Percentiles rank a stretch among this genome's conserved stretches.
These are phyloP conservation scores for Boletus putidus DNA, from an alignment of 1,284 basidiomycete genomes.

Conservation along the genomic window DNA sequence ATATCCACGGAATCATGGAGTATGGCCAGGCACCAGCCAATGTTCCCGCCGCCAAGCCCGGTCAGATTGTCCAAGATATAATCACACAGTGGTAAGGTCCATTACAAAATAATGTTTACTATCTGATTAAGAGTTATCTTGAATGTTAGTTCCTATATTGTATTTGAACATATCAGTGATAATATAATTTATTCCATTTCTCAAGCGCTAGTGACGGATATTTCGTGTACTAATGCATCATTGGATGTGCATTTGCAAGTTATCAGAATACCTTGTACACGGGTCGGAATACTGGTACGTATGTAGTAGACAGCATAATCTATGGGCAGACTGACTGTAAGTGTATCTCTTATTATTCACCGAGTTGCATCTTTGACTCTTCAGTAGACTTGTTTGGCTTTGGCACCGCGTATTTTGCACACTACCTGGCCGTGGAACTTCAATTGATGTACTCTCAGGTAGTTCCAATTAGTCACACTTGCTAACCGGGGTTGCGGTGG, in stretches of 20 bases:
- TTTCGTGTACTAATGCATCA: constrained; percentile 62
- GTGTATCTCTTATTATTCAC: neutral
- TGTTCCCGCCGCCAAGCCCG: neutral
- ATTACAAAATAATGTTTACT: too few species aligned
- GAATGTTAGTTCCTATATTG: too few species aligned
- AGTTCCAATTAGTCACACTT: neutral
- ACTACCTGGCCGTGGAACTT: neutral
- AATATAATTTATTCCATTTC: too few species aligned
- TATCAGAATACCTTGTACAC: constrained; percentile 70
- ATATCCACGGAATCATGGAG: too few species aligned
- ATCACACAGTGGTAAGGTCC: too few species aligned
- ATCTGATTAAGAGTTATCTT: too few species aligned
- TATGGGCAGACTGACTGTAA: neutral
- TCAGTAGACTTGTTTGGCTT: neutral
- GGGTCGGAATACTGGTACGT: constrained; percentile 59
- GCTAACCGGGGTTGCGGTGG: neutral
- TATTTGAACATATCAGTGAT: too few species aligned
- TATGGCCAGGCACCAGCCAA: neutral
- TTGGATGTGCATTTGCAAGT: constrained; percentile 62
- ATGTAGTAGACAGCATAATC: constrained; percentile 55
- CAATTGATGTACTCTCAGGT: neutral
- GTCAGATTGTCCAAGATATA: too few species aligned
- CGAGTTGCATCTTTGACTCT: neutral
- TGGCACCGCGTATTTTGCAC: neutral
- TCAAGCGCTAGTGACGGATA: neutral